These are phyloP conservation scores for Butyriboletus loyo DNA, from an alignment of 768 basidiomycete genomes.

Conservation along the genomic window DNA sequence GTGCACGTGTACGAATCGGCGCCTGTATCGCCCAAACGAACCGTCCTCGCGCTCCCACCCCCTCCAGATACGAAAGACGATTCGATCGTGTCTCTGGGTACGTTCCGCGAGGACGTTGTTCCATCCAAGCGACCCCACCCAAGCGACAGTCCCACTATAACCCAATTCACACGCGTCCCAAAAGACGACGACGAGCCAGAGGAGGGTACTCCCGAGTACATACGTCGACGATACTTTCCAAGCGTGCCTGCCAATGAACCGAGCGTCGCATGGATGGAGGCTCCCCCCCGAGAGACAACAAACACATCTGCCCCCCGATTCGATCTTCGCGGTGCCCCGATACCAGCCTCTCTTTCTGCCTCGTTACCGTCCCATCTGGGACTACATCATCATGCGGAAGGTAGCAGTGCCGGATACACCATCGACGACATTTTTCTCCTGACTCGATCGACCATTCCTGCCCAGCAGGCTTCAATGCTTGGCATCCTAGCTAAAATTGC, in stretches of 20 bases:
- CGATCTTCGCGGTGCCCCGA: conserved; percentile 69
- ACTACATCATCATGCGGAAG: conserved; percentile 86
- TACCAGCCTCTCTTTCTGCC: conserved; percentile 51
- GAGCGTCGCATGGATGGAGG: conserved; percentile 74
- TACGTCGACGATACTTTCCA: conserved; percentile 82
- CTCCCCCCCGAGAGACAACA: conserved; percentile 10
- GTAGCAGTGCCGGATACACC: conserved; percentile 79
- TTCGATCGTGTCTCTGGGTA: conserved; percentile 37
- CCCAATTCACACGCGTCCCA: neutral
- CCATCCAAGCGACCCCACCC: conserved; percentile 11
- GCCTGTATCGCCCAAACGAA: conserved; percentile 68
- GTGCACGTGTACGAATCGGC: conserved; percentile 82
- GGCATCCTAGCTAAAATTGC: conserved; percentile 63
- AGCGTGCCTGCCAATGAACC: conserved; percentile 64
- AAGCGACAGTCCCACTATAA: neutral
- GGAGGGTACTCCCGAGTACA: conserved; percentile 80
- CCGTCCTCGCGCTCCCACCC: conserved; percentile 53
- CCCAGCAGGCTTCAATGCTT: conserved; percentile 82
- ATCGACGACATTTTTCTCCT: conserved; percentile 81
- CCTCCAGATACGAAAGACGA: conserved; percentile 25
- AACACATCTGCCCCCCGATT: conserved; percentile 51
- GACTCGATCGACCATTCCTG: conserved; percentile 75
- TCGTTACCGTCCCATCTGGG: conserved; percentile 81
- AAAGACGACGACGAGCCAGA: conserved; percentile 37
- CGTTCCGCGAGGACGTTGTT: conserved; percentile 29